Percentiles rank a stretch among this genome's conserved stretches.
Conservation (phyloP, 306 rosid genomes). For the barrel medic (Medicago truncatula) region DNA sequence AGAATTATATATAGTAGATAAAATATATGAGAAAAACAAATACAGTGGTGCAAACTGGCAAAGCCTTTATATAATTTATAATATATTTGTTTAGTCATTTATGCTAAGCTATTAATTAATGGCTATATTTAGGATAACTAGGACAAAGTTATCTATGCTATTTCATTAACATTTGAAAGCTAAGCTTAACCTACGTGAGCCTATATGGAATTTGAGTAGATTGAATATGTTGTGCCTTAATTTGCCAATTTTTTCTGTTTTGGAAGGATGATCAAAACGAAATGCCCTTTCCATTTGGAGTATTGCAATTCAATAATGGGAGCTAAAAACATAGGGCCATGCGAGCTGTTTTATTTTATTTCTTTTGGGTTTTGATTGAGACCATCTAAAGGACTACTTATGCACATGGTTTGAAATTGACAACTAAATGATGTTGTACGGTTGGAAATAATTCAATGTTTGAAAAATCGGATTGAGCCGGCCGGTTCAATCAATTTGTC, state of each 20-base stretch:
- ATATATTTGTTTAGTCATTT: conserved; percentile 11
- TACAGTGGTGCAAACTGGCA: neutral
- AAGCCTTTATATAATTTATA: neutral
- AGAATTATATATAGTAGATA: too few species aligned
- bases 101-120: conserved; percentile 21
- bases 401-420: conserved; percentile 14
- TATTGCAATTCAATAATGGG: conserved; percentile 37
- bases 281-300: conserved; percentile 32
- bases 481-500: neutral
- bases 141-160: conserved; percentile 14
- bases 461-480: neutral
- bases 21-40: too few species aligned
- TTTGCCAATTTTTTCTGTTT: neutral
- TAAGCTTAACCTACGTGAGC: conserved; percentile 27
- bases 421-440: neutral
- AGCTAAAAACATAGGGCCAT: conserved; percentile 8
- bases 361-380: conserved; percentile 25
- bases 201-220: conserved; percentile 40
- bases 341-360: conserved; percentile 8
- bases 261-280: conserved; percentile 13
- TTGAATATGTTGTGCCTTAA: neutral
- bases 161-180: conserved; percentile 39
- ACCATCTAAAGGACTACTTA: conserved; percentile 25
- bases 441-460: neutral
- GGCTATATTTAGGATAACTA: conserved; percentile 11